phyloP scores from a whole-genome alignment of 805 yeast species.

The Torulaspora maleeae region DNA sequence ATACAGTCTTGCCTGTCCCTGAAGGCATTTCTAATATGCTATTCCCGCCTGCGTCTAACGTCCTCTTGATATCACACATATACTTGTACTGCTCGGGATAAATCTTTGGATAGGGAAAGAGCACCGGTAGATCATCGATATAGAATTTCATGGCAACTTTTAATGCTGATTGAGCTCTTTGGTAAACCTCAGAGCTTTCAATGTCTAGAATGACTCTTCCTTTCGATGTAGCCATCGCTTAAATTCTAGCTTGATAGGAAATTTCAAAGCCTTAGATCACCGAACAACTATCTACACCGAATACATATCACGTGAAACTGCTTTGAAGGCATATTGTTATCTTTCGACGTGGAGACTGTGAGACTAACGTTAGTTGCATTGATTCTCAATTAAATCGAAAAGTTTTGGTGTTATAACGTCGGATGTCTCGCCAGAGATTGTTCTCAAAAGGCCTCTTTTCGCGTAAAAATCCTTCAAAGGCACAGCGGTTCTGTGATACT shows the following conservation, averaged over 20 bases:
- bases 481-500: slow-evolving; percentile 52
- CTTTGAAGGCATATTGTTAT: not conserved
- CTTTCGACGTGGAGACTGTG: not conserved
- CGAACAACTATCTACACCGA: not conserved
- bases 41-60: slow-evolving; percentile 94
- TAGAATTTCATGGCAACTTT: slow-evolving; percentile 53
- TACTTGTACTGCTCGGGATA: slow-evolving; percentile 98
- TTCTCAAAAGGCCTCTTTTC: slow-evolving; percentile 44
- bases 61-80: slow-evolving; percentile 91
- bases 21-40: slow-evolving; percentile 99
- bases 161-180: not conserved
- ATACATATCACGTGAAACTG: slow-evolving; percentile 6
- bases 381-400: slow-evolving; percentile 36
- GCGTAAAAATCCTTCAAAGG: slow-evolving; percentile 66
- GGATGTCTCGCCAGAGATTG: slow-evolving; percentile 72
- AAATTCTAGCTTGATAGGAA: not conserved
- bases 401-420: slow-evolving; percentile 80
- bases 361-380: slow-evolving; percentile 21
- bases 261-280: not conserved
- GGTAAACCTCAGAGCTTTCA: not conserved
- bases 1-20: slow-evolving; percentile 97
- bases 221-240: not conserved
- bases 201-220: not conserved
- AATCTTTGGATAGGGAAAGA: slow-evolving; percentile 93
- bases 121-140: slow-evolving; percentile 92